Evolutionary conservation across 192 early-diverging fungal genomes (phyloP), one percentile per base, ranked within the genome.

Genomic region (Linnemannia hyalina): DNA sequence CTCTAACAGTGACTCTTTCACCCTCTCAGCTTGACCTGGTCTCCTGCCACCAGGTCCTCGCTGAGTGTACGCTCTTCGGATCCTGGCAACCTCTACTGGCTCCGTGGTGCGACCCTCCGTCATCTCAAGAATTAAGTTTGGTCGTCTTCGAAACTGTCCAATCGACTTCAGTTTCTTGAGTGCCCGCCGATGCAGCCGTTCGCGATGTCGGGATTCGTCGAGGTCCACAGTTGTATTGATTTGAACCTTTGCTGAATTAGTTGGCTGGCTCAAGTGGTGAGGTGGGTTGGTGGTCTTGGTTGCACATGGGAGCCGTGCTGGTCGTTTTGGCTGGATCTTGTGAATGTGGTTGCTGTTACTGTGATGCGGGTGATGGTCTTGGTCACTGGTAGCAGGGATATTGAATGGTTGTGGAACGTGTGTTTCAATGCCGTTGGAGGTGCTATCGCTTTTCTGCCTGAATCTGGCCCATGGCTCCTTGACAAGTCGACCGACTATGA

Each of bases 21-120:
- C 15, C 70, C n/a, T 46, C 5, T 60, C 32, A 11, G 8, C 35
- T 41, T 47, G 35, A 3, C 32, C n/a, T 32, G 7, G 68, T 55
- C 3, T 41, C 20, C 20, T 71, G 13, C 10, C 29, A 32, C 13
- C 60, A 15, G 23, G 6, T 20, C 70, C 2, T 20, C 8, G 38
- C 38, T 60, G 60, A 65, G n/a, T 65, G 36, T 82, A 77, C 18
- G 69, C 75, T 11, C 81, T 41, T 26, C 81, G 70, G 57, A 82
- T 73, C 35, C 81, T 76, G 3, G 76, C 81, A 7, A 82, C 81
- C 11, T 77, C 75, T 0, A 73, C 71, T 16, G 81, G 75, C 46
- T 77, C 70, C 0, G 69, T 77, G 6, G 13, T 70, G 18, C 75
- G 81, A 49, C 47, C 75, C 6, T 77, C 71, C 0, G 75, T 68